Evolutionary conservation across 179 eudicot species (phyloP).

Genomic region (Beta corolliflora): DNA sequence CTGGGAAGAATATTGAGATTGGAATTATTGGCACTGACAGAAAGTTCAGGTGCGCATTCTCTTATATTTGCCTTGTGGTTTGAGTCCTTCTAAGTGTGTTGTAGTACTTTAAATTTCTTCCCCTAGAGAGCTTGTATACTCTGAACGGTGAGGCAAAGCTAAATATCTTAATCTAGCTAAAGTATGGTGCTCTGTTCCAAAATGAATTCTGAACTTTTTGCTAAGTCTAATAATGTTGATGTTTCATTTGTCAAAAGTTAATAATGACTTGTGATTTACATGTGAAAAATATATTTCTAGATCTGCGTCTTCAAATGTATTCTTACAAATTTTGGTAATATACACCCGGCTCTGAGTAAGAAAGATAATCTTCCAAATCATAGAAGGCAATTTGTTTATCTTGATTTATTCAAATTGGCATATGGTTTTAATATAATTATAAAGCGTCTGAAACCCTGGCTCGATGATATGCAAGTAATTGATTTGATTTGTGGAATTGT

Average conservation of each 20-base stretch:
- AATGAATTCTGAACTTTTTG: neutral
- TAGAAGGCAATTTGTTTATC: neutral
- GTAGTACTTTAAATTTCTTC: neutral
- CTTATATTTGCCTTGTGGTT: neutral
- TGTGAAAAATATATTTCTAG: neutral
- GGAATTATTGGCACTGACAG: slow-evolving; percentile 82
- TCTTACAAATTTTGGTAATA: neutral
- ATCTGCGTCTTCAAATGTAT: neutral
- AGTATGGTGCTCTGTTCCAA: neutral
- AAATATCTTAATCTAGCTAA: neutral
- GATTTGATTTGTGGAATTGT: neutral
- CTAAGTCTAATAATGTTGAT: neutral
- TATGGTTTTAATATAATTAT: neutral
- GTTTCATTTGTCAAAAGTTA: neutral
- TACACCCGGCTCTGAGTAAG: neutral
- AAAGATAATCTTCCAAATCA: neutral
- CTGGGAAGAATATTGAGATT: slow-evolving; percentile 89
- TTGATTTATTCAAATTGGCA: neutral
- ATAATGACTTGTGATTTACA: neutral
- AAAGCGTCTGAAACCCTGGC: no score
- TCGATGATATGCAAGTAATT: neutral
- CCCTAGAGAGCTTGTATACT: neutral
- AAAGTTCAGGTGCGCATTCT: slow-evolving; percentile 64
- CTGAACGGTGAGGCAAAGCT: neutral
- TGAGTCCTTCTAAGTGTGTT: neutral